Base-by-base conservation (phyloP, 163 green algal genomes). In the Scenedesmus sp. region DNA sequence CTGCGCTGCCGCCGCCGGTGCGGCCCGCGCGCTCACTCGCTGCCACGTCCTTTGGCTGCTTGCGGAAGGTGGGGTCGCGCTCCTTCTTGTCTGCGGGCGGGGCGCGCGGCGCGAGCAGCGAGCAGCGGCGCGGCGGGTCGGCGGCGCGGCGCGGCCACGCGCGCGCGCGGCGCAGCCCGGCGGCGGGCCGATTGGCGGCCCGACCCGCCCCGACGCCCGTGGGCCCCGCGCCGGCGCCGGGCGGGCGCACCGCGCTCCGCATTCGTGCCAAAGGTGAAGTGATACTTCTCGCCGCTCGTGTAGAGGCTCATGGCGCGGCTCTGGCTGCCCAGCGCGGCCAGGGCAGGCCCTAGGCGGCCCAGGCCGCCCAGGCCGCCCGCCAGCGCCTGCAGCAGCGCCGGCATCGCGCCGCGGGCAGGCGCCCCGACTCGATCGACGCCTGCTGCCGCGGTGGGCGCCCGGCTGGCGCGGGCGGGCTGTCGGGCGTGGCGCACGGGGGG, bases 41-140 rank as follows among this genome's bases (percentile, higher is more conserved):
- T 81, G 82, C 79, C 24, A 91, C n/a, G 73, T 87, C 88, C 65
- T 87, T 83, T 13, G 86, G 86, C 24, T 81, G 74, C 57, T 87
- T 84, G 82, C 88, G 88, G 75, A 87, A 89, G 22, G 83, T 90
- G 11, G 86, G 86, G 77, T 90, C 86, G 20, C 62, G 72, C 45
- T 88, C 80, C 74, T 64, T 67, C 75, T 77, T 83, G 75, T 83
- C 75, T 83, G 56, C 34, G 24, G 17, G 31, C 17, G 13, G 60
- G 4, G 15, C 17, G 15, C 24, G 28, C 15, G 28, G 58, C 58
- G 5, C 7, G 29, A 22, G 29, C 48, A 26, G 11, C 29, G 58
- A 47, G n/a, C 15, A 48, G 58, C 20, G 24, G 58, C 56, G 42
- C n/a, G n/a, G n/a, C n/a, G n/a, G n/a, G n/a, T n/a, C n/a, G n/a